phyloP scores from a whole-genome alignment of 805 yeast genomes.

The Schwanniomyces sp. region DNA sequence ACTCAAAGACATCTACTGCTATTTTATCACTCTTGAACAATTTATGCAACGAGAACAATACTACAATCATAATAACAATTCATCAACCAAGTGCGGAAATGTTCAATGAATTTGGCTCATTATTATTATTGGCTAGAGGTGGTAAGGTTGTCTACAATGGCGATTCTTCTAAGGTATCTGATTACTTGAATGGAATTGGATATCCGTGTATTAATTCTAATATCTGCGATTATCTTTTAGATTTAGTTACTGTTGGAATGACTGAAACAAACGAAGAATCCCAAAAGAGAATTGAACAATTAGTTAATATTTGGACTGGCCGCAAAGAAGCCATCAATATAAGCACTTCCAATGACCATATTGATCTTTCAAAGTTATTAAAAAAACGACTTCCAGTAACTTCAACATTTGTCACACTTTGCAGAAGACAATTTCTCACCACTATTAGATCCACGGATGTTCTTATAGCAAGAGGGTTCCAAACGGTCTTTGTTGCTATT shows the following conservation, averaged over 20 bases:
- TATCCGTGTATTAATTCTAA: conserved; percentile 60
- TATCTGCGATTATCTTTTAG: conserved; percentile 74
- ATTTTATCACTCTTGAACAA: conserved; percentile 60
- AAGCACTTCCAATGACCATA: conserved; percentile 8
- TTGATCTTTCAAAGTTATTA: conserved; percentile 45
- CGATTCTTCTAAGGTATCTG: conserved; percentile 40
- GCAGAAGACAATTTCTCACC: conserved; percentile 32
- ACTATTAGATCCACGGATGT: conserved; percentile 49
- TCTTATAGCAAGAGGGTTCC: conserved; percentile 61
- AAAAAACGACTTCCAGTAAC: conserved; percentile 19
- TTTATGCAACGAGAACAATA: conserved; percentile 57
- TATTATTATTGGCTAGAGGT: conserved; percentile 72
- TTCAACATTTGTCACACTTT: conserved; percentile 28
- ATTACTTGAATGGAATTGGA: conserved; percentile 50
- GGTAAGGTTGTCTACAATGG: conserved; percentile 74
- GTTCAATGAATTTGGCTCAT: conserved; percentile 63
- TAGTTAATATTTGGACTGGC: conserved; percentile 28
- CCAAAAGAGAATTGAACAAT: conserved; percentile 18
- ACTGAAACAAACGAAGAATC: conserved; percentile 23
- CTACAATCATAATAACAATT: conserved; percentile 69
- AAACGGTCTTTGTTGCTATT: conserved; percentile 61
- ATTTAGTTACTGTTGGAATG: conserved; percentile 53
- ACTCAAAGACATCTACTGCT: conserved; percentile 72
- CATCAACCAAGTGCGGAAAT: conserved; percentile 80
- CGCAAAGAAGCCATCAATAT: conserved; percentile 31